phyloP scores from a whole-genome alignment of 139 green algal species.

The Diplosphaera chodatii region DNA sequence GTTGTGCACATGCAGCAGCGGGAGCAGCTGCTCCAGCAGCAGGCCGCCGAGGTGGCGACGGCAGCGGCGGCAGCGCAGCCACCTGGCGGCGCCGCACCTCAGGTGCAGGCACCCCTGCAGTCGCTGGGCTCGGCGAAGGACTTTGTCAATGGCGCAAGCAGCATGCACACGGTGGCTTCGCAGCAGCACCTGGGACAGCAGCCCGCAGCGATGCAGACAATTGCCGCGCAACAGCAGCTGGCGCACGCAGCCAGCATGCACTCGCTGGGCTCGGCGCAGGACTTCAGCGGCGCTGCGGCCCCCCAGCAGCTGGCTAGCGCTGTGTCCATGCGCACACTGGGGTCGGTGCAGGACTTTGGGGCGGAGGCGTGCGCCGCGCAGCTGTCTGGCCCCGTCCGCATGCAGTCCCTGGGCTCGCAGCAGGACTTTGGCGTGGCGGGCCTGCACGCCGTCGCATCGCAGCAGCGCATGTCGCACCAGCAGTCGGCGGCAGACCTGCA shows the following conservation, averaged over 20 bases:
- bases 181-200: background rate
- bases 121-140: background rate
- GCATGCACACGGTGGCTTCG: background rate
- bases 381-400: background rate
- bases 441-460: background rate
- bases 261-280: background rate
- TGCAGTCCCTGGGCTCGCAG: background rate
- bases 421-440: background rate
- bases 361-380: too few relatives aligned
- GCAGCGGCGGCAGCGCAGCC: conserved; percentile 1
- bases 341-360: background rate
- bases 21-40: background rate
- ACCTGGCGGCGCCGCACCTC: background rate
- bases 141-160: background rate
- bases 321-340: background rate
- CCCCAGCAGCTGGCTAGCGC: background rate
- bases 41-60: background rate
- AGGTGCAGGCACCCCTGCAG: background rate
- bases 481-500: background rate
- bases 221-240: background rate
- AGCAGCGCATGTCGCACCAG: background rate
- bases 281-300: background rate
- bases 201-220: background rate
- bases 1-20: background rate
- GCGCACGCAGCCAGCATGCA: background rate